Conservation (phyloP, 148 eudicot genomes). For the Rhododendron ferrugineum region DNA sequence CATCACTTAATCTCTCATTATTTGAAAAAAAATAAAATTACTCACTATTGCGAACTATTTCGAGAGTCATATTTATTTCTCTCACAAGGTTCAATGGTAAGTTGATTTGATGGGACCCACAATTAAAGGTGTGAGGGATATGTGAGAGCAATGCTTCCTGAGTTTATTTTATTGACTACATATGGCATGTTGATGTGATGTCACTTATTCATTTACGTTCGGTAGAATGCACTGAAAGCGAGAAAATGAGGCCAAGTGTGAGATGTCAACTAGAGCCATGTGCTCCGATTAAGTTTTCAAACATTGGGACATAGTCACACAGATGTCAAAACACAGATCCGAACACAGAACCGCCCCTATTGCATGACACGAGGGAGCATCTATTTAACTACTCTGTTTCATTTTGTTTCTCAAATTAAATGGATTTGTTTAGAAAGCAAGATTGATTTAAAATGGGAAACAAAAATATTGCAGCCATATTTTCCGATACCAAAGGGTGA, state of each 20-base stretch:
- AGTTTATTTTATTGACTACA: background rate
- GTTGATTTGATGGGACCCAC: background rate
- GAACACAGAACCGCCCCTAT: background rate
- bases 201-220: too few species aligned
- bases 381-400: background rate
- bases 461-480: constrained; percentile 57
- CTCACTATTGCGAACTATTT: too few species aligned
- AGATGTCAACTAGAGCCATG: background rate
- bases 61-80: background rate
- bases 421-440: background rate
- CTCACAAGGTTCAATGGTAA: background rate
- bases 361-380: background rate
- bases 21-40: background rate
- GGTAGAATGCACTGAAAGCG: background rate
- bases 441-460: background rate
- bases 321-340: background rate
- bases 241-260: background rate
- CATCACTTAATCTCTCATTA: background rate
- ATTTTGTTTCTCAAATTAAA: background rate
- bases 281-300: background rate
- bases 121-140: background rate
- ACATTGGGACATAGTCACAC: too few species aligned
- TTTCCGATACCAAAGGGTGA: constrained; percentile 82
- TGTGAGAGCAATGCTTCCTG: background rate
- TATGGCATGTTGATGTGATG: background rate